These are phyloP conservation scores for Rubia tinctorum DNA, from an alignment of 305 asterid species.

Conservation along the genomic window DNA sequence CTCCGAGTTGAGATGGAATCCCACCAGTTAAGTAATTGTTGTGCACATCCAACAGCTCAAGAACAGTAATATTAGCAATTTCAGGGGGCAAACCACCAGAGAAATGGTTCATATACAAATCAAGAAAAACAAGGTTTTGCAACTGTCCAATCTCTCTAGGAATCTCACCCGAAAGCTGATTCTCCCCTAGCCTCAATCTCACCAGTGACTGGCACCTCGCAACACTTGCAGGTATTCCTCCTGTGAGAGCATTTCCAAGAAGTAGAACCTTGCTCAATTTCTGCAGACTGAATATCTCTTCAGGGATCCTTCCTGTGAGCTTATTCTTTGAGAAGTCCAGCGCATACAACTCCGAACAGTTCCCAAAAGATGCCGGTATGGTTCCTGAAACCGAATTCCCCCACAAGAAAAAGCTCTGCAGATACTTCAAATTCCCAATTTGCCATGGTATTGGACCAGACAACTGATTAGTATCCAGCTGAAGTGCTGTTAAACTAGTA, in stretches of 20 bases:
- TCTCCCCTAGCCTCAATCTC: slow-evolving; percentile 83
- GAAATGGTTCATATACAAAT: slow-evolving; percentile 78
- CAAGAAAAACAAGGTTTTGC: slow-evolving; percentile 93
- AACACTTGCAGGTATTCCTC: slow-evolving; percentile 55
- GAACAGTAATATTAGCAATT: slow-evolving; percentile 56
- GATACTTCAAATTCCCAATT: slow-evolving; percentile 57
- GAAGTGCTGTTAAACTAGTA: slow-evolving; percentile 68
- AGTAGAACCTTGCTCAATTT: slow-evolving; percentile 82
- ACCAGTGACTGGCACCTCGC: slow-evolving; percentile 79
- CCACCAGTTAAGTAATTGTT: slow-evolving; percentile 59
- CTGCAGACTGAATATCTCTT: slow-evolving; percentile 62
- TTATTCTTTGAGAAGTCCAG: slow-evolving; percentile 80
- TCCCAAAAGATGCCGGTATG: slow-evolving; percentile 69
- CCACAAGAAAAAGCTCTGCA: slow-evolving; percentile 89
- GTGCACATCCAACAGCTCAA: slow-evolving; percentile 83
- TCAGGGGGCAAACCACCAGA: slow-evolving; percentile 76
- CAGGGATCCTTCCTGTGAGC: slow-evolving; percentile 82
- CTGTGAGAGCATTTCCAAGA: slow-evolving; percentile 70
- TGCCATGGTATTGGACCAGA: slow-evolving; percentile 67
- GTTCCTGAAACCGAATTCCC: slow-evolving; percentile 80
- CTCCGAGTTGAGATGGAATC: slow-evolving; percentile 62
- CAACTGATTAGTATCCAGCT: slow-evolving; percentile 76
- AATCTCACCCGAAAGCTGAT: slow-evolving; percentile 83
- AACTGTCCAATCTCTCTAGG: slow-evolving; percentile 79
- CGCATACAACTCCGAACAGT: slow-evolving; percentile 77